Conservation (phyloP, 2,329 filamentous ascomycete species). For the Hysterium pulicare region DNA sequence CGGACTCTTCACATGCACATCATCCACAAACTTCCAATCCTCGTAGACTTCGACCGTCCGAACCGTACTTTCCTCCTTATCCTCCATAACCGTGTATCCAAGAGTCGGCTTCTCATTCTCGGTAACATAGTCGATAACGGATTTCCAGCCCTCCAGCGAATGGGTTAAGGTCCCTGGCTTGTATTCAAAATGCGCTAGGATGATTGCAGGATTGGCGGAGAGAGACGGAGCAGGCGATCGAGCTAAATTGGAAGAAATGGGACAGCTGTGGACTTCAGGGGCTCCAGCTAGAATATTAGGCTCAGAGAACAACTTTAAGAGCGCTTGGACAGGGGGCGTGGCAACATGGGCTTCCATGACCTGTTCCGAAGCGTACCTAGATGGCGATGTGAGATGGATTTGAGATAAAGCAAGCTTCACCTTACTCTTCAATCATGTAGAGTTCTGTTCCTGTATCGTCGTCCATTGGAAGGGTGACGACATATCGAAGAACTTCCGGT, state of each 20-base stretch:
- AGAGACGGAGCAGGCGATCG: constrained; percentile 1
- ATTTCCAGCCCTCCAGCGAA: constrained; percentile 8
- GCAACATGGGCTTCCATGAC: constrained; percentile 20
- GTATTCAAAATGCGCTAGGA: constrained; percentile 14
- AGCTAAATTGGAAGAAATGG: constrained; percentile 7
- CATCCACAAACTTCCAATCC: constrained; percentile 9
- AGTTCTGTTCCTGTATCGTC: constrained; percentile 15
- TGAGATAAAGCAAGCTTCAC: too few species aligned
- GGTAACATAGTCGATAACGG: constrained; percentile 5
- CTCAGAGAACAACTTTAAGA: too few species aligned
- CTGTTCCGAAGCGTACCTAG: too few species aligned
- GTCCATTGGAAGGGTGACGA: constrained; percentile 17
- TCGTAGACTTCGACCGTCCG: constrained; percentile 15
- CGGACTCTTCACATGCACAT: constrained; percentile 7
- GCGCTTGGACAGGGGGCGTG: too few species aligned
- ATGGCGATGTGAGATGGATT: background rate
- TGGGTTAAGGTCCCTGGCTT: constrained; percentile 5
- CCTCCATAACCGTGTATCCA: constrained; percentile 10
- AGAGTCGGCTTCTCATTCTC: constrained; percentile 9
- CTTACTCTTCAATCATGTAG: constrained; percentile 29
- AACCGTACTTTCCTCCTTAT: constrained; percentile 11
- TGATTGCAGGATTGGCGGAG: constrained; percentile 12
- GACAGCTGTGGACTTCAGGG: constrained; percentile 18
- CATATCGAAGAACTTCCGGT: constrained; percentile 21
- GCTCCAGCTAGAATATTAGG: too few species aligned